Base-by-base conservation (phyloP, 768 basidiomycete species). In the Termitomyces sp. region DNA sequence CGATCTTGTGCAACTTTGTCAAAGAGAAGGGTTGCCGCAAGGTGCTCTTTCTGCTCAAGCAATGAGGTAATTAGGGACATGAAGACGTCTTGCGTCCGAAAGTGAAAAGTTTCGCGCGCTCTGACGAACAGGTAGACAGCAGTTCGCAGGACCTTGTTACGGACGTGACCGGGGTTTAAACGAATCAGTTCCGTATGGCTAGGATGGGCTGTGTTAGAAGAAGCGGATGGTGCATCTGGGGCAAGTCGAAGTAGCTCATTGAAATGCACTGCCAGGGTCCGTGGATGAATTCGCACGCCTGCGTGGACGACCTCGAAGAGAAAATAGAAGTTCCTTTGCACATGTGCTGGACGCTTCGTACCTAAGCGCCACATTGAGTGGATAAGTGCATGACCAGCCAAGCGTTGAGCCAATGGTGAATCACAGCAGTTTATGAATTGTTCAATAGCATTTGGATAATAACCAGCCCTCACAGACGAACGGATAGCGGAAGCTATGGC, bases 341-440 rank as follows among this genome's bases (percentile, higher is more conserved):
- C 2, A 13, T 49, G 2, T 2, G 2, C 0, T 0, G 3, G 1
- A 2, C 5, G 5, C 29, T 0, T 6, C 2, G 12, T n/a, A 1
- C n/a, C 0, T 1, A 6, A 6, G 10, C 6, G 20, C 48, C 18
- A 22, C 31, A 33, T 0, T 22, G 48, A 6, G 20, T 49, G 48
- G 12, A 49, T 49, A 3, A 33, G 3, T 33, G 31, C 48, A 33
- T 49, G 48, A 6, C 31, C 31, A 13, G 48, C 48, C 20, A 49
- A 20, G 33, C 48, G 48, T 6, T 33, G 48, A 6, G 48, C 20
- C 7, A 13, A 3, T 33, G 31, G 7, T 13, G 13, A 49, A 8
- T 4, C 6, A 33, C 6, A 2, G 7, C 20, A 33, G 15, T 4
- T 16, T 20, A 0, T 0, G n/a, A 49, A 8, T 22, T 15, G 48